Base-by-base conservation (phyloP, 2,329 filamentous ascomycete species). In the Alternaria dauci region DNA sequence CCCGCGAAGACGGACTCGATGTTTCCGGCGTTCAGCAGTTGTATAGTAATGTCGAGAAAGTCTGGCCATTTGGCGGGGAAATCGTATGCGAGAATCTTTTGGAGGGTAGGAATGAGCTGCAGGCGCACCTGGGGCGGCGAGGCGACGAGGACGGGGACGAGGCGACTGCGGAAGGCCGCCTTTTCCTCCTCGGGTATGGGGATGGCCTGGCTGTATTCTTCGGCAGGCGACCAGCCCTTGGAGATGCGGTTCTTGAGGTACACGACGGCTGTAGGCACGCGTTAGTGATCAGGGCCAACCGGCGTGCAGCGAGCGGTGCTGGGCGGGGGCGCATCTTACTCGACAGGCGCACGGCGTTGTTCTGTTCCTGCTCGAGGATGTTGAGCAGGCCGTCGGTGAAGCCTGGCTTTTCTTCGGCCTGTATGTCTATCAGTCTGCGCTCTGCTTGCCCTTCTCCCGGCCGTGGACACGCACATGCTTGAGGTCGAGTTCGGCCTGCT, bases 241-340 rank as follows among this genome's bases (percentile, higher is more conserved):
- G 91, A 94, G 79, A 98, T 91, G 77, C 94, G 91, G 82, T 99
- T 98, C 84, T 99, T 99, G 79, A 98, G 88, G 82, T 98, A 99
- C 72, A 99, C 92, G 76, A 94, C 94, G 75, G 93, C 94, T 97
- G 80, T 67, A 61, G 64, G 48, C 61, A 53, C 58, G 58, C 32
- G 65, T 76, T 52, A 78, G 76, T 69, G 65, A 36, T 56, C 7
- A 34, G 39, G 58, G 32, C 20, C 46, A 6, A 4, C 20, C 20
- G 20, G 20, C 16, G 18, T 38, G 20, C 9, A 14, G 7, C 3
- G 3, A 25, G 9, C 28, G 44, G 36, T 42, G 20, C 20, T 23
- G 20, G 20, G 20, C 54, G n/a, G 8, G 74, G 72, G 67, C 71
- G 66, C 63, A 64, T 67, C 42, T 69, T 91, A 98, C 94, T 92